phyloP scores from a whole-genome alignment of 129 eudicot genomes.

The Gnaphalium uliginosum region DNA sequence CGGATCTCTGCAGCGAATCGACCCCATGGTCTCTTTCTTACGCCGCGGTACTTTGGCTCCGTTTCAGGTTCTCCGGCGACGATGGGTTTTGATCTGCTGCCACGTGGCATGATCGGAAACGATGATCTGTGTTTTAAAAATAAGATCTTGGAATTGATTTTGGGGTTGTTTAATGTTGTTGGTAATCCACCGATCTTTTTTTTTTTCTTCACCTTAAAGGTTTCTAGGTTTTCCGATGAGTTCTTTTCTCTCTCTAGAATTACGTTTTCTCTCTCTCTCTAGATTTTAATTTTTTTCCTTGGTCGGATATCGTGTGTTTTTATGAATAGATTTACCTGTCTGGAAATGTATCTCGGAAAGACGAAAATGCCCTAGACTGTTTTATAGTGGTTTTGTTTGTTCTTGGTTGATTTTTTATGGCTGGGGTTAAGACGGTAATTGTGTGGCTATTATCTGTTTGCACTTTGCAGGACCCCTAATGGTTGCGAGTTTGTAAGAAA shows the following conservation, averaged over 20 bases:
- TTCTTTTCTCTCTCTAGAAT: slow-evolving; percentile 14
- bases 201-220: slow-evolving; percentile 12
- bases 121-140: not conserved
- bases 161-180: slow-evolving; percentile 1
- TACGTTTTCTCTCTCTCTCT: slow-evolving; percentile 22
- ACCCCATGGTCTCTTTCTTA: slow-evolving; percentile 59
- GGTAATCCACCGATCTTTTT: slow-evolving; percentile 11
- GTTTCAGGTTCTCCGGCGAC: slow-evolving; percentile 34
- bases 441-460: not conserved
- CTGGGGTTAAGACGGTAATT: slow-evolving; percentile 11
- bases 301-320: slow-evolving; percentile 24
- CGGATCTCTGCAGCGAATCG: slow-evolving; percentile 66
- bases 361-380: slow-evolving; percentile 23
- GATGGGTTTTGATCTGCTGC: slow-evolving; percentile 33
- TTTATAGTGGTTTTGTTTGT: not conserved
- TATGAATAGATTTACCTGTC: slow-evolving; percentile 22
- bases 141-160: slow-evolving; percentile 11
- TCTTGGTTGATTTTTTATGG: not conserved
- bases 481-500: not conserved
- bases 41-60: slow-evolving; percentile 49
- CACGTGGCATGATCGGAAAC: slow-evolving; percentile 34
- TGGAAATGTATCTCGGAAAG: slow-evolving; percentile 2
- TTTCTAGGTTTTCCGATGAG: slow-evolving; percentile 19
- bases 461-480: not conserved
- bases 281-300: slow-evolving; percentile 29